Base-by-base conservation (phyloP, 2,329 filamentous ascomycete species). In the Dothidotthia symphoricarpi region DNA sequence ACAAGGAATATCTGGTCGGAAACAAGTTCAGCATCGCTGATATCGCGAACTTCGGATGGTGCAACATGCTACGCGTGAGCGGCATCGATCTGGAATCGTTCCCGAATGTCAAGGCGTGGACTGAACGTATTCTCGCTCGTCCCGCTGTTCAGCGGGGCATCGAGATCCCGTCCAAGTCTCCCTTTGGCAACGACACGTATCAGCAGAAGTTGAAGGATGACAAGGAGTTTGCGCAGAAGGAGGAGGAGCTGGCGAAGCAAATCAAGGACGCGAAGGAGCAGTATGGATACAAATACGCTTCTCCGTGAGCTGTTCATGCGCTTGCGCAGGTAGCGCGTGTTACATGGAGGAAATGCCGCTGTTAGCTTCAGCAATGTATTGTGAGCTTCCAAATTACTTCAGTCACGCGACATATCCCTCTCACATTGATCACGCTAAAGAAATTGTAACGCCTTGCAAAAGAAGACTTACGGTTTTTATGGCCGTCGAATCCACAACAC, bases 11-110 rank as follows among this genome's bases (percentile, higher is more conserved):
- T 46, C 61, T 74, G 11, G 70, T 72, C 10, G 70, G 70, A 16
- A 64, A 66, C 49, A 73, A 70, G 43, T 74, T 68, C 59, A 66
- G 58, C 42, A 71, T 72, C 36, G 71, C 70, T 3, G 71, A 74
- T 41, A 72, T 74, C 43, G 67, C 69, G 5, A 69, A 60, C 52
- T 72, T 70, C 43, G 60, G 63, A 26, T 74, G 71, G 71, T 59
- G 72, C 27, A 69, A 73, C 43, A 54, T 63, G 10, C 48, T 64
- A 0, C 60, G 62, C 36, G 69, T 71, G 41, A 55, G 66, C 1
- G 70, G 70, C 13, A 47, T 74, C 2, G 58, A 72, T 13, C 51
- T 73, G 2, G 59, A 67, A 7, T 45, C 59, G 16, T 74, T 73
- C 50, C 66, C 69, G 5, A 68, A 70, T 42, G 27, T 73, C 39